Evolutionary conservation across 176 grass and related monocot species (phyloP), one percentile per base, ranked within the genome.

Genomic region (Pontederia paniculata): DNA sequence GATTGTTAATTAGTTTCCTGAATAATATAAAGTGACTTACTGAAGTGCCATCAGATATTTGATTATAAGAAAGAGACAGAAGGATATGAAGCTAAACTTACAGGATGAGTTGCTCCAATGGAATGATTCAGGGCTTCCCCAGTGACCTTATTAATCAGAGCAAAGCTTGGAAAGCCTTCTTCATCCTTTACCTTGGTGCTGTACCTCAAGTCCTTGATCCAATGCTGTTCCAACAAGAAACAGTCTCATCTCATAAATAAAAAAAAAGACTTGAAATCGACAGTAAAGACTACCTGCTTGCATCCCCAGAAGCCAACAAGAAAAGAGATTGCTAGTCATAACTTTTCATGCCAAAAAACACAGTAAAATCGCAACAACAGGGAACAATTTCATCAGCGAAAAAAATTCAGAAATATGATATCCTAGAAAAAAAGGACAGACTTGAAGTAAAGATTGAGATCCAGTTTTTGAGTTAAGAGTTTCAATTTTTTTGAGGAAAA

Each of bases 81-180:
- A 37, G 28, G 5, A 37, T 37, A 37, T 37, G 28, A 37, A 37
- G 28, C 19, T 46, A 61, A 10, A 41, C 55, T 22, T 47, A 93
- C 88, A 17, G 83, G 88, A 62, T 94, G 88, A 11, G 76, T 74
- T 75, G 86, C 79, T 52, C 88, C 88, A 25, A 87, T 66, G 43
- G 88, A 87, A 60, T 94, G 88, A 79, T 87, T 94, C 60, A 94
- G 62, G 56, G 88, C 88, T 75, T 83, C 73, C 0, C 88, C 83
- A 23, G 88, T 94, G 59, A 80, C 83, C 64, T 81, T 94, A 71
- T 94, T 94, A 1, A 94, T 73, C 20, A 94, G 70, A 15, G 83
- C 72, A 57, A 94, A 94, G 17, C 76, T 70, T 0, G 88, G 79
- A 58, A 56, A 62, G 8, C 79, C 76, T 14, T 93, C 83, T 69